Percentiles rank a stretch among this genome's conserved stretches.
phyloP scores from a whole-genome alignment of 2,329 filamentous ascomycete species.

The Colletotrichum siamense region DNA sequence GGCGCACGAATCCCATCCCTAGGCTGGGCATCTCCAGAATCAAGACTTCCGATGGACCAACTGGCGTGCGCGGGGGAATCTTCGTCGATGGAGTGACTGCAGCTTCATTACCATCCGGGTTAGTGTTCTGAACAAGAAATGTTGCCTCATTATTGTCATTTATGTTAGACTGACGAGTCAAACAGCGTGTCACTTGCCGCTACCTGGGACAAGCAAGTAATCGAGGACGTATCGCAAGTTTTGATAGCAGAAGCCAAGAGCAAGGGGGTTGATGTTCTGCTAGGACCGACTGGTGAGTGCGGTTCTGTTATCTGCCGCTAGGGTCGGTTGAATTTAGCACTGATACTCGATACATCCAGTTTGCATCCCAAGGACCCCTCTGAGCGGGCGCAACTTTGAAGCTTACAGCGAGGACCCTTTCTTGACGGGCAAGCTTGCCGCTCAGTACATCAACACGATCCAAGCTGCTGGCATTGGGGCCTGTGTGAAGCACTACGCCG shows the following conservation, averaged over 20 bases:
- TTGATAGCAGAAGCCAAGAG: neutral
- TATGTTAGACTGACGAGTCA: neutral
- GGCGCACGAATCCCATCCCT: neutral
- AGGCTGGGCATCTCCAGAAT: neutral
- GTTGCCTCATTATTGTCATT: neutral
- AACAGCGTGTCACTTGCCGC: neutral
- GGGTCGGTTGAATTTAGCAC: neutral
- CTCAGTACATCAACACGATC: conserved; percentile 49
- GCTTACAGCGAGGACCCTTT: conserved; percentile 82
- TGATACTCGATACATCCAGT: neutral
- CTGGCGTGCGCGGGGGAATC: neutral
- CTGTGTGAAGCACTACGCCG: neutral
- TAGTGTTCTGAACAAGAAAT: neutral
- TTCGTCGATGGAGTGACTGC: neutral
- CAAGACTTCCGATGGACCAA: neutral
- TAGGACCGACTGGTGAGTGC: neutral
- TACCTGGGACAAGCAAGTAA: neutral
- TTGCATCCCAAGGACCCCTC: conserved; percentile 43
- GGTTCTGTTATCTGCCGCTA: too few species aligned
- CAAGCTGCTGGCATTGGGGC: neutral
- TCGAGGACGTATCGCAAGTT: neutral
- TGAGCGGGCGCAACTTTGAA: conserved; percentile 82
- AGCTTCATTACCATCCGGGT: neutral
- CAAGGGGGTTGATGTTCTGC: neutral
- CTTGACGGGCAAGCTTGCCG: conserved; percentile 67